A percentile compares a stretch with the other conserved stretches of the same genome.
Evolutionary conservation across 306 rosid genomes (phyloP).

Genomic region (Vachellia pachyceras): DNA sequence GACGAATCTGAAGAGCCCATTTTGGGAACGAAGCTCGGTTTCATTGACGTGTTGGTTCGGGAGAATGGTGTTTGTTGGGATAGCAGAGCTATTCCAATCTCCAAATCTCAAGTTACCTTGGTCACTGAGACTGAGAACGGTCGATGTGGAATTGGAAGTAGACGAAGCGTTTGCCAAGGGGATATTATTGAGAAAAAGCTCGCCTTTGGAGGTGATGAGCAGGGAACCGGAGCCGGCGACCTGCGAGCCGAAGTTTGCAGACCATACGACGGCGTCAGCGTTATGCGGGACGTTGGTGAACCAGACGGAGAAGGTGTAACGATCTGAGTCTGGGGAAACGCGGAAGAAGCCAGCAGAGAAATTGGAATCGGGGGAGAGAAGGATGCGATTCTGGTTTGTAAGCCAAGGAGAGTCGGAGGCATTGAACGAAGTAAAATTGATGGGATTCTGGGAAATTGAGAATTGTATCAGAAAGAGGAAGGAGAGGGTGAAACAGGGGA

Average conservation of each 20-base stretch:
- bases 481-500: conserved; percentile 29
- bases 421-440: conserved; percentile 43
- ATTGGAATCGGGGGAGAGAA: conserved; percentile 54
- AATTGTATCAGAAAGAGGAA: conserved; percentile 41
- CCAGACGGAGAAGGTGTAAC: conserved; percentile 69
- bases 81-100: conserved; percentile 56
- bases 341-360: conserved; percentile 68
- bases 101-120: conserved; percentile 57
- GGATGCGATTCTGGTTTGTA: conserved; percentile 46
- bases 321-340: conserved; percentile 19
- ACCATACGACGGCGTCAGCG: conserved; percentile 55
- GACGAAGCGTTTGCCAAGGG: neutral
- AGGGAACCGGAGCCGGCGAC: conserved; percentile 41
- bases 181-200: conserved; percentile 43
- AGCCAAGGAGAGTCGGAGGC: conserved; percentile 61
- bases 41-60: conserved; percentile 54
- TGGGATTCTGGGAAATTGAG: conserved; percentile 42
- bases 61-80: conserved; percentile 66
- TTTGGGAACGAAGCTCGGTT: conserved; percentile 38
- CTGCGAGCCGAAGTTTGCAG: neutral
- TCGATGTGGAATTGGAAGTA: conserved; percentile 44
- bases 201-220: conserved; percentile 47
- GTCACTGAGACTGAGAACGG: conserved; percentile 43
- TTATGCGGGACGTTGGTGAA: conserved; percentile 38
- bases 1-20: conserved; percentile 50